A percentile compares a stretch with the other conserved stretches of the same genome.
These are phyloP conservation scores for Acanthamoeba castellanii DNA, from an alignment of 208 protist genomes.

Conservation along the genomic window DNA sequence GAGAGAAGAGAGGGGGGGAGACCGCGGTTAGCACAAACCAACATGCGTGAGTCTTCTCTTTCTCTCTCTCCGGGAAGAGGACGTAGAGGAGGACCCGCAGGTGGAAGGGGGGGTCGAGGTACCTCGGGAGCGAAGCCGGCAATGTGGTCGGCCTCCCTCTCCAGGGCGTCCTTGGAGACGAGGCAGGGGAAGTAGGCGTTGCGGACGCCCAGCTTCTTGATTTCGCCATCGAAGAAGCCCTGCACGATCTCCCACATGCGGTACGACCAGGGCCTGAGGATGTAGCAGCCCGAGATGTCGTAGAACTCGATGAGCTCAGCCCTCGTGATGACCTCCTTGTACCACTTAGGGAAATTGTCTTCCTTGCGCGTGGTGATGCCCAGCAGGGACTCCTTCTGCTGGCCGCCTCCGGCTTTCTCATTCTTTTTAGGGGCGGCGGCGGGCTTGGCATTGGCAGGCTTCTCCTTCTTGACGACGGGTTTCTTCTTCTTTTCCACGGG, in stretches of 20 bases:
- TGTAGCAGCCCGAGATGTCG: constrained; percentile 99
- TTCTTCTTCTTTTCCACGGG: constrained; percentile 68
- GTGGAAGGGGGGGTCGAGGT: neutral
- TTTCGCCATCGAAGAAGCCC: constrained; percentile 90
- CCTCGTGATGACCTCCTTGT: constrained; percentile 97
- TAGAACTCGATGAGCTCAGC: constrained; percentile 99
- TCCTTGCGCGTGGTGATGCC: constrained; percentile 94
- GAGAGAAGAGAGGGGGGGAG: constrained; percentile 82
- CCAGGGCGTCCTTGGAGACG: constrained; percentile 96
- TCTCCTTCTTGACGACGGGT: constrained; percentile 28
- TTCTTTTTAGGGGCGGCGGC: constrained; percentile 28
- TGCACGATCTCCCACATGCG: constrained; percentile 98
- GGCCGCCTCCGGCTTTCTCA: neutral
- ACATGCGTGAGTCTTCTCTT: no score
- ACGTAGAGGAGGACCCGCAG: neutral
- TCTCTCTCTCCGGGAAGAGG: no score
- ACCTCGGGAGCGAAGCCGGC: constrained; percentile 99
- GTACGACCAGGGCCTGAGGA: constrained; percentile 98
- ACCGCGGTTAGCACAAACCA: constrained; percentile 79
- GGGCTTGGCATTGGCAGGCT: neutral
- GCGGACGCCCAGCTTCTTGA: constrained; percentile 96
- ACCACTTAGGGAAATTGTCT: constrained; percentile 97
- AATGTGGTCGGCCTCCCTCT: constrained; percentile 98
- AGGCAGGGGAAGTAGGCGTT: constrained; percentile 99
- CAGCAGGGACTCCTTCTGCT: constrained; percentile 86